A percentile compares a stretch with the other conserved stretches of the same genome.
phyloP scores from a whole-genome alignment of 2,329 filamentous ascomycete genomes.

The Arthrocladium fulminans region DNA sequence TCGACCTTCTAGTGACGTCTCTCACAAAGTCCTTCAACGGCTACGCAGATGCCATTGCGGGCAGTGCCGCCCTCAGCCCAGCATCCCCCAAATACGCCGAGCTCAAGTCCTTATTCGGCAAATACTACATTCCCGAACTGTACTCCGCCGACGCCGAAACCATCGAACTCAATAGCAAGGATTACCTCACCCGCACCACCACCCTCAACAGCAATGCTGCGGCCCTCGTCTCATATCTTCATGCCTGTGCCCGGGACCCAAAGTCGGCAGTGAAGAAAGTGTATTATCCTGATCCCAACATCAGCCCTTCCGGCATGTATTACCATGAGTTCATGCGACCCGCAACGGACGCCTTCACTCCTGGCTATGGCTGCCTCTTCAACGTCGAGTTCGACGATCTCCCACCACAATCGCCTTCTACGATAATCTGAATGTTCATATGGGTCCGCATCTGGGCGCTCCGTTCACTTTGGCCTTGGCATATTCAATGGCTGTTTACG shows the following conservation, averaged over 20 bases:
- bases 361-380: conserved; percentile 49
- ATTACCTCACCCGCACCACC: conserved; percentile 21
- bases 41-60: conserved; percentile 47
- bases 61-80: conserved; percentile 44
- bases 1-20: conserved; percentile 45
- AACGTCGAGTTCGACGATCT: conserved; percentile 39
- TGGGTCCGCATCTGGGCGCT: conserved; percentile 23
- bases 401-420: conserved; percentile 25
- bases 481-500: conserved; percentile 12
- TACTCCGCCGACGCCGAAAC: conserved; percentile 21
- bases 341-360: conserved; percentile 37
- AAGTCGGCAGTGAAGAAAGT: conserved; percentile 18
- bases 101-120: conserved; percentile 25
- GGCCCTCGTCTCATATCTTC: conserved; percentile 21
- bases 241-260: conserved; percentile 12
- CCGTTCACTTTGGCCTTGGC: conserved; percentile 14
- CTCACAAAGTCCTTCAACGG: conserved; percentile 54
- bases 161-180: conserved; percentile 21
- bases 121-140: conserved; percentile 18
- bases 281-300: conserved; percentile 23
- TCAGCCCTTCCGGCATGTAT: conserved; percentile 4
- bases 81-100: conserved; percentile 33
- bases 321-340: conserved; percentile 19
- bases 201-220: conserved; percentile 20
- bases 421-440: conserved; percentile 26